Conservation (phyloP, 2,329 filamentous ascomycete genomes). For the Aspergillus novofumigatus region DNA sequence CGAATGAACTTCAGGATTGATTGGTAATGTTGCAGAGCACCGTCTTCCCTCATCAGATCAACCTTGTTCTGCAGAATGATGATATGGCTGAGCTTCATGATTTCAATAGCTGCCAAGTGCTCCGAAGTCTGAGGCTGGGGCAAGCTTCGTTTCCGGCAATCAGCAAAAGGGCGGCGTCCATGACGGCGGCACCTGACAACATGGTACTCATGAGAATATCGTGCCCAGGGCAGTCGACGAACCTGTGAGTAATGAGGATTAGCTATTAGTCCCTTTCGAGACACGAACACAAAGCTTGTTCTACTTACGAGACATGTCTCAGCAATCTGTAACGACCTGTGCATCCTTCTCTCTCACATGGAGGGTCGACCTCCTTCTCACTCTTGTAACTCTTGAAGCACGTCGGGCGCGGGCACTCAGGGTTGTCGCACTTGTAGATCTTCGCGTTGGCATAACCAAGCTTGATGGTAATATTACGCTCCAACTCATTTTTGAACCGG, state of each 20-base stretch:
- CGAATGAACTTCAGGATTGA: conserved; percentile 98
- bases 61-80: conserved; percentile 99
- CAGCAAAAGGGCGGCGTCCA: conserved; percentile 94
- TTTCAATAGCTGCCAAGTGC: conserved; percentile 97
- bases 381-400: conserved; percentile 98
- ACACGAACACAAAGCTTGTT: background rate
- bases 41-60: conserved; percentile 95
- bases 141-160: conserved; percentile 98
- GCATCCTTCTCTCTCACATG: conserved; percentile 92
- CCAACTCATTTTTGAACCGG: conserved; percentile 98
- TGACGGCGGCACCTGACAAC: conserved; percentile 98
- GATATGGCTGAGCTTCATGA: conserved; percentile 99
- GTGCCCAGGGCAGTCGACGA: conserved; percentile 98
- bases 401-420: conserved; percentile 83
- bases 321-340: conserved; percentile 80
- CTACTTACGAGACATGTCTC: conserved; percentile 82
- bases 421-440: conserved; percentile 97
- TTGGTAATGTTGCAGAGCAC: conserved; percentile 88
- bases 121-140: conserved; percentile 98
- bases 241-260: conserved; percentile 49
- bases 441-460: conserved; percentile 99
- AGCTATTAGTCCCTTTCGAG: conserved; percentile 2
- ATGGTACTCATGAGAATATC: conserved; percentile 99
- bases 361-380: conserved; percentile 96
- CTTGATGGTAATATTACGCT: conserved; percentile 99